Evolutionary conservation across 1,284 basidiomycete genomes (phyloP).

Genomic region (Ganoderma leucocontextum): DNA sequence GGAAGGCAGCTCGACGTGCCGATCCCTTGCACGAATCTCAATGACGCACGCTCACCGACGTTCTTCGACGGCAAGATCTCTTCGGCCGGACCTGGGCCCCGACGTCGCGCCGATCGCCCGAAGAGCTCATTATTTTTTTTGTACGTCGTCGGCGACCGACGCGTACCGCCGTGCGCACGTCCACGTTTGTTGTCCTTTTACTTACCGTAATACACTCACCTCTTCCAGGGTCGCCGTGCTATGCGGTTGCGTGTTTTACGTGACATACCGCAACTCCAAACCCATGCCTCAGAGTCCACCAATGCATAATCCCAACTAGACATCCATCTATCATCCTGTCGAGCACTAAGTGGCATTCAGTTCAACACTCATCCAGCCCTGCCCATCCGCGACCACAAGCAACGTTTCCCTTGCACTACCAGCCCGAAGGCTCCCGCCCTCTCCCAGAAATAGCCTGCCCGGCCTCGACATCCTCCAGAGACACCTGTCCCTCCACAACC

Average conservation of each 20-base stretch:
- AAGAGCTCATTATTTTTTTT: neutral
- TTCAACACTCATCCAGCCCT: neutral
- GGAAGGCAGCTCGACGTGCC: neutral
- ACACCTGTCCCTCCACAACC: conserved; percentile 4
- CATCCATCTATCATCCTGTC: neutral
- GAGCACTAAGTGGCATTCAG: neutral
- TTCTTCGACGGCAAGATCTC: neutral
- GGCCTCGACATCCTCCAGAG: conserved; percentile 6
- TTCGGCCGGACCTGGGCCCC: neutral
- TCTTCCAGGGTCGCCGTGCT: neutral
- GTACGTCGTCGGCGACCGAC: neutral
- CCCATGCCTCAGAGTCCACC: neutral
- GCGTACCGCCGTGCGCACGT: neutral
- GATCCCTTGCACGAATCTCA: neutral
- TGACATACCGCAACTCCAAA: neutral
- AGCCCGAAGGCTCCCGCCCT: neutral
- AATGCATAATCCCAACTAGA: neutral
- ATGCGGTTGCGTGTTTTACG: neutral
- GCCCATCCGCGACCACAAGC: neutral
- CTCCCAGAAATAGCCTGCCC: neutral
- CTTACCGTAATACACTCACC: neutral
- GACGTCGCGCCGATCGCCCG: neutral
- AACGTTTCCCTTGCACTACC: neutral
- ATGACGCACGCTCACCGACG: neutral
- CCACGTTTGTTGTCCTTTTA: neutral